Evolutionary conservation across 768 basidiomycete species (phyloP).

Genomic region (Russula ochroleuca): DNA sequence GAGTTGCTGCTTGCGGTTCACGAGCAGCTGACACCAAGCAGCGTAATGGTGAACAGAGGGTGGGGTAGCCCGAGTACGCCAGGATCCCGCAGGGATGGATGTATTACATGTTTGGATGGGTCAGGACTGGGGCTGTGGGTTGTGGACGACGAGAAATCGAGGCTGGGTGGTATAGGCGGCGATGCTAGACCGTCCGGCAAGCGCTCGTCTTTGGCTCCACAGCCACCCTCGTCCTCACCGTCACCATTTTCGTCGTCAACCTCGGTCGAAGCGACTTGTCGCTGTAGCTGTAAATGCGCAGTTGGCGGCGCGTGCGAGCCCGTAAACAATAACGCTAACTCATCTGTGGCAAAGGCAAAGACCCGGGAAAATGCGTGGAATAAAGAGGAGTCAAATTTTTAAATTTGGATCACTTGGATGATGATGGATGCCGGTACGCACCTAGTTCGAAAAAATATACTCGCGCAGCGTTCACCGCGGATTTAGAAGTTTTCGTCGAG

Average conservation of each 20-base stretch:
- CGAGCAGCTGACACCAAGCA: constrained; percentile 84
- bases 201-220: neutral
- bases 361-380: neutral
- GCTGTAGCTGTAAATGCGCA: constrained; percentile 20
- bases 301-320: constrained; percentile 46
- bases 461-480: constrained; percentile 91
- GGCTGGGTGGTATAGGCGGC: neutral
- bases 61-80: constrained; percentile 38
- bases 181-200: neutral
- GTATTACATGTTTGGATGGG: constrained; percentile 8
- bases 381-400: neutral
- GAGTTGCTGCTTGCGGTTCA: constrained; percentile 89
- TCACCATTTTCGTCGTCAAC: constrained; percentile 32
- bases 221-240: neutral
- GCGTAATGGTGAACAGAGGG: constrained; percentile 72
- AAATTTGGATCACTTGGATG: neutral
- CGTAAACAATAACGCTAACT: constrained; percentile 75
- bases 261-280: constrained; percentile 31
- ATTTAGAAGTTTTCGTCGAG: constrained; percentile 95
- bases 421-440: constrained; percentile 32
- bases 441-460: constrained; percentile 96
- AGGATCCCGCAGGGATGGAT: constrained; percentile 33
- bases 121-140: neutral
- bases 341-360: constrained; percentile 45
- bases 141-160: neutral